phyloP scores from a whole-genome alignment of 139 green algal genomes.

The Marvania coccoides region DNA sequence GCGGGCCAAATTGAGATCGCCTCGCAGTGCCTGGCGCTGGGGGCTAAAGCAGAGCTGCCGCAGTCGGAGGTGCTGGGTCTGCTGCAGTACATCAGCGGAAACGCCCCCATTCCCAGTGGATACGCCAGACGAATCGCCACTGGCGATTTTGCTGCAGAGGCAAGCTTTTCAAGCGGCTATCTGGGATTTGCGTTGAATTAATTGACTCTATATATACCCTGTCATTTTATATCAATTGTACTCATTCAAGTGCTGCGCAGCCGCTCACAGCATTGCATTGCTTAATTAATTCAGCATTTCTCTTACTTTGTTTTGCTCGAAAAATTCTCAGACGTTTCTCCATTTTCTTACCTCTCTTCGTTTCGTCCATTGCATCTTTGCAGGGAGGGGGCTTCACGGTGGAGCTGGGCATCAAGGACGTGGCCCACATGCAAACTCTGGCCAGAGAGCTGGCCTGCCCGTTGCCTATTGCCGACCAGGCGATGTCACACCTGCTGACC shows the following conservation, averaged over 20 bases:
- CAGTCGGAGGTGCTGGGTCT: background rate
- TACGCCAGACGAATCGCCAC: slow-evolving; percentile 8
- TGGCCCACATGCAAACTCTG: slow-evolving; percentile 16
- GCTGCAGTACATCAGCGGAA: slow-evolving; percentile 2
- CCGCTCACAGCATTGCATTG: too few species aligned
- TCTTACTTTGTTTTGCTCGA: too few species aligned
- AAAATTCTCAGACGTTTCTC: too few species aligned
- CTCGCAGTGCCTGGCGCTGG: slow-evolving; percentile 9
- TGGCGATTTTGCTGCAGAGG: slow-evolving; percentile 10
- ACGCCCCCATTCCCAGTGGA: slow-evolving; percentile 6
- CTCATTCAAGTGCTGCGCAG: too few species aligned
- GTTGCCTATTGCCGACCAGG: slow-evolving; percentile 10
- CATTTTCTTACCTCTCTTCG: too few species aligned
- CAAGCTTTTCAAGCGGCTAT: too few species aligned
- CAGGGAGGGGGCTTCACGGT: slow-evolving; percentile 9
- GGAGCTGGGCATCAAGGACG: slow-evolving; percentile 22
- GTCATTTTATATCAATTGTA: too few species aligned
- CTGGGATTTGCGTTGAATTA: too few species aligned
- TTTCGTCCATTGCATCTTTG: too few species aligned
- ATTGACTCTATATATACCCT: too few species aligned
- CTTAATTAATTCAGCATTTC: too few species aligned
- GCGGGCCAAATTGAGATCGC: slow-evolving; percentile 12
- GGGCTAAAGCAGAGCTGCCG: background rate
- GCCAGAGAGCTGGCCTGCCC: slow-evolving; percentile 1
- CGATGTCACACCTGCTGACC: slow-evolving; percentile 8